Base-by-base conservation (phyloP, 768 basidiomycete genomes). In the Russula sp. region DNA sequence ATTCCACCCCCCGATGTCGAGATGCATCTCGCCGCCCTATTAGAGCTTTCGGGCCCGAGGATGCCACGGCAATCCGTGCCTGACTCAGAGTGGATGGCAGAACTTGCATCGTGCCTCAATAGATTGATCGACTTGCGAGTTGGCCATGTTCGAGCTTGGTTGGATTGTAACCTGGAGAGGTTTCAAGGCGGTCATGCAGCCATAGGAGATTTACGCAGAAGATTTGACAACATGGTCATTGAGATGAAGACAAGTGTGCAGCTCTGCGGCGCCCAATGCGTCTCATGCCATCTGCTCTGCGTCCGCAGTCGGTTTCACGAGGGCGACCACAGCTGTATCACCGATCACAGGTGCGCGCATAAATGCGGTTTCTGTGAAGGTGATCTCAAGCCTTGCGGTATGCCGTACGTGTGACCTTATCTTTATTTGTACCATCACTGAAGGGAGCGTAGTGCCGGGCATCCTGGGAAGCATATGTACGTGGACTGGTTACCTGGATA, bases 401-500 rank as follows among this genome's bases (percentile, higher is more conserved):
- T 80, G 67, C 73, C 73, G 84, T 84, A 68, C 53, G 82, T 74
- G 13, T 74, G 9, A 6, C 5, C 6, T 20, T 10, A 13, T 48
- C 31, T 8, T 40, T 18, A n/a, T 32, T 10, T 27, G 27, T 27
- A 27, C 40, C 3, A 8, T 5, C 40, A 40, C 40, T 40, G 40
- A 40, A 40, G 40, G 14, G 40, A 14, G 40, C 11, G 14, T 27
- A 27, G 27, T 27, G 27, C 27, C 27, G 27, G 85, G 0, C 84
- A 86, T 61, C 70, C 77, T 35, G 83, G 82, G n/a, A 74, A 73
- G 16, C 84, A 86, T 62, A 77, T 83, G 85, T 84, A 69, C 49
- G 79, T 59, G 45, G 34, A n/a, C 4, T 0, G 14, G 6, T 50
- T 18, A 5, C 8, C 4, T 10, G 7, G 6, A 35, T n/a, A 22